These are phyloP conservation scores for Neonectria hederae DNA, from an alignment of 2,329 filamentous ascomycete genomes.

Conservation along the genomic window DNA sequence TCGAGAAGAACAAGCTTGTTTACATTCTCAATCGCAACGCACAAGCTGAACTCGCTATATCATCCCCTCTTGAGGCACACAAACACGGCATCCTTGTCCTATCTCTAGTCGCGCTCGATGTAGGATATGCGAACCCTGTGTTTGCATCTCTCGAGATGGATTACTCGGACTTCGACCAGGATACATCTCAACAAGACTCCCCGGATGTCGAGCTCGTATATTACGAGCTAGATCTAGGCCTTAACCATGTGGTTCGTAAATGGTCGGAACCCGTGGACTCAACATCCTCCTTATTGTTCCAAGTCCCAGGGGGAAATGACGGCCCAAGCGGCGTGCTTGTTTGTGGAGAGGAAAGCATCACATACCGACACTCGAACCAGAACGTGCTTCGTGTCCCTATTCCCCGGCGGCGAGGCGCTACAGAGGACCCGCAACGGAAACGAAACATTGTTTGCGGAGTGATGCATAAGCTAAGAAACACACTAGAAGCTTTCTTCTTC, in stretches of 20 bases:
- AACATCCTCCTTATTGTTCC: conserved; percentile 88
- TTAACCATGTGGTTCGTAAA: conserved; percentile 96
- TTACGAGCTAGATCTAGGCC: conserved; percentile 94
- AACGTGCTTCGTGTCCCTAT: conserved; percentile 89
- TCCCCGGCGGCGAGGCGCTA: conserved; percentile 84
- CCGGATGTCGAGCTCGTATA: conserved; percentile 94
- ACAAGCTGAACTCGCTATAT: conserved; percentile 46
- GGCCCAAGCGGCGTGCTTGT: conserved; percentile 95
- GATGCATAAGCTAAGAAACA: conserved; percentile 94
- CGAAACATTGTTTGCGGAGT: conserved; percentile 87
- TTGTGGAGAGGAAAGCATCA: conserved; percentile 93
- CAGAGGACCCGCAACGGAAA: conserved; percentile 92
- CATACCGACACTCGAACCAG: conserved; percentile 96
- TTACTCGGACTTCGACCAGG: conserved; percentile 83
- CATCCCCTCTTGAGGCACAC: conserved; percentile 50
- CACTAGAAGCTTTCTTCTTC: conserved; percentile 91
- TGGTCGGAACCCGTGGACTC: conserved; percentile 96
- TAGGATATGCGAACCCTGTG: conserved; percentile 95
- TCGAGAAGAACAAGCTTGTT: conserved; percentile 99
- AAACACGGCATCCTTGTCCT: conserved; percentile 92
- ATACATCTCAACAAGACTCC: conserved; percentile 67
- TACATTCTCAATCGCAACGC: no score
- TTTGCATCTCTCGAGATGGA: conserved; percentile 96
- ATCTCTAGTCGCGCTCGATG: conserved; percentile 86
- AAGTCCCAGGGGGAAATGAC: conserved; percentile 92